These are phyloP conservation scores for Phaeosphaeria sp. DNA, from an alignment of 2,329 filamentous ascomycete genomes.

Conservation along the genomic window DNA sequence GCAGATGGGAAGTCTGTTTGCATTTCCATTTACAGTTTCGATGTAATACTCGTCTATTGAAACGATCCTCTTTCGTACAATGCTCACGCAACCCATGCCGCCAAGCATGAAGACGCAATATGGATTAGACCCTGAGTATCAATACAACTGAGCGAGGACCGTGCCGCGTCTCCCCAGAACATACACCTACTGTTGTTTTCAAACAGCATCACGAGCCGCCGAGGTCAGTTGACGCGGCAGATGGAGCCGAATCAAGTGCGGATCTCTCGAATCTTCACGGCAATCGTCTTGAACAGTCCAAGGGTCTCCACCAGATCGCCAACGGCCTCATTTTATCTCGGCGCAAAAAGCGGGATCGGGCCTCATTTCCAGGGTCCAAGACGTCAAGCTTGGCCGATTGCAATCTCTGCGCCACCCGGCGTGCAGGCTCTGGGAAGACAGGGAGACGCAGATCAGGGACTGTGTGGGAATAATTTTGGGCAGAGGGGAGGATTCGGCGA, in stretches of 20 bases:
- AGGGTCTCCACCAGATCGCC: conserved; percentile 11
- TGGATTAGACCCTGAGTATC: neutral
- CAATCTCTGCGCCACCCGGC: conserved; percentile 4
- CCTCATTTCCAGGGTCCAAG: neutral
- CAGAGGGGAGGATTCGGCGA: neutral
- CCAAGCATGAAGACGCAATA: neutral
- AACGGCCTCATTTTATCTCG: conserved; percentile 11
- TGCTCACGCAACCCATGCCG: neutral
- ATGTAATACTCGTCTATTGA: neutral
- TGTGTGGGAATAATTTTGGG: neutral
- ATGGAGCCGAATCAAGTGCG: too few species aligned
- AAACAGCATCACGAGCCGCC: neutral
- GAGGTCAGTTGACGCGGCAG: neutral
- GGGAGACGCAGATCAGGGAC: neutral
- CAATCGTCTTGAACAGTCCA: conserved; percentile 10
- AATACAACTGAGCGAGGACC: neutral
- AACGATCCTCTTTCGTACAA: neutral
- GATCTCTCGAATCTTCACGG: too few species aligned
- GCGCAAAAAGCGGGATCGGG: conserved; percentile 5
- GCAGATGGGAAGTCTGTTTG: neutral
- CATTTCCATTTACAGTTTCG: neutral
- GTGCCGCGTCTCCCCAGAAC: neutral
- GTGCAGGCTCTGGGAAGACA: neutral
- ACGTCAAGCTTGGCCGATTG: neutral
- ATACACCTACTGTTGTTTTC: too few species aligned